Base-by-base conservation (phyloP, 352 stramenopile species). In the Phytophthora sojae region DNA sequence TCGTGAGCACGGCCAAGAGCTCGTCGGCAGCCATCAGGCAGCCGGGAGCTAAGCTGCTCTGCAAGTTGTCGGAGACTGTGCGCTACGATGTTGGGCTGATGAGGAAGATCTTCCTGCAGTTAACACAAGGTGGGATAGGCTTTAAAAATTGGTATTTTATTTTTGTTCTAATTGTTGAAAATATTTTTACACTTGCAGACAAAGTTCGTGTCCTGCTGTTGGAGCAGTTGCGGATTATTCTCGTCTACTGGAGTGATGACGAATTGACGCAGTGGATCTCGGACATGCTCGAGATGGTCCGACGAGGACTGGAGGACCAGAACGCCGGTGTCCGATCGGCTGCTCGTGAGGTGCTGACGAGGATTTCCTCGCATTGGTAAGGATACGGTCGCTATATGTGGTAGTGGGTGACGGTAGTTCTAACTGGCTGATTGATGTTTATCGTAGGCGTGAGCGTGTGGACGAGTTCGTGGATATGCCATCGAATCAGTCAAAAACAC, bases 71-170 rank as follows among this genome's bases (percentile, higher is more conserved):
- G 11, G 68, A 93, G 67, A 60, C 82, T 21, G 75, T 84, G 37
- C 80, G 83, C 19, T 94, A 90, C 60, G 87, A 94, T 57, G 37
- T 94, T 35, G 57, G 80, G 45, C 45, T 83, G 2, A 45, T 92
- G 49, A 75, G 64, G 32, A 83, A 75, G 61, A 75, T 91, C 6
- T 94, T 80, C 50, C 47, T 69, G 29, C 64, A 76, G 39, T 68
- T 63, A 0, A 70, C 67, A 25, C 83, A 93, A 61, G 80, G 85
- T 92, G 51, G 44, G 44, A 15, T 25, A 30, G 12, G 37, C 5
- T 19, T 19, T n/a, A 32, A 6, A 32, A 32, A 32, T 32, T 32
- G 6, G 12, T 39, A 23, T 53, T 26, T 30, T 53, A 30, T 53
- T 53, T 52, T 59, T 65, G 21, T 61, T 59, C 4, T 44, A 26